Evolutionary conservation across 257 asterid genomes (phyloP), one percentile per base, ranked within the genome.

Genomic region (Scutellaria minor): DNA sequence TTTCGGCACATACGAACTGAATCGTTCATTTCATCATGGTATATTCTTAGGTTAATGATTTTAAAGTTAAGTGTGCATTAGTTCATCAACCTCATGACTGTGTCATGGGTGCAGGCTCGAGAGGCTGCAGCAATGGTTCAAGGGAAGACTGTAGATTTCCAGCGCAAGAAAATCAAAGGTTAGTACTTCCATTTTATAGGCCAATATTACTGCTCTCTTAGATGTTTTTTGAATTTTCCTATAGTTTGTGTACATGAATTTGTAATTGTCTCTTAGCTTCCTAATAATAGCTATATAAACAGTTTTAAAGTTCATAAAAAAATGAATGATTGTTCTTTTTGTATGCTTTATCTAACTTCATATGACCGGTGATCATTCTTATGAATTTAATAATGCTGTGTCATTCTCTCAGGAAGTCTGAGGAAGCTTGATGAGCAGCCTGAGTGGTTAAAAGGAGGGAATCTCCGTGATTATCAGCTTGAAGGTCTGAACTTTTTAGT

Each of bases 401-500:
- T 66, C 74, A 69, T 71, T 75, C 41, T 45, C 71, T 79, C 86
- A 95, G 99, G 96, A 77, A 92, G 98, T 84, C 89, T 95, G 72
- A 91, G 99, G 83, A 95, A 83, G 85, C 98, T 92, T 81, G 97
- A 95, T 74, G 97, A 92, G 75, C 98, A 95, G 83, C 99, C 99
- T 54, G 96, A 87, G 77, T 95, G 99, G 99, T 79, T 95, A 83
- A 92, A 82, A 84, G 98, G 96, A 70, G 99, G 99, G 40, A 92
- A 90, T n/a, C 97, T 95, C 74, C 85, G 99, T 66, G 99, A 95
- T 86, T 95, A 95, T 85, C 99, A 95, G 84, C 98, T 95, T 70
- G 99, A 95, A 84, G 99, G 99, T 73, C 86, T 92, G 80, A 95
- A 92, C 84, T 95, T 92, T 79, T 83, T 95, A 64, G 99, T 95